These are phyloP conservation scores for Sporobolomyces phaffii DNA, from an alignment of 768 basidiomycete genomes.

Conservation along the genomic window DNA sequence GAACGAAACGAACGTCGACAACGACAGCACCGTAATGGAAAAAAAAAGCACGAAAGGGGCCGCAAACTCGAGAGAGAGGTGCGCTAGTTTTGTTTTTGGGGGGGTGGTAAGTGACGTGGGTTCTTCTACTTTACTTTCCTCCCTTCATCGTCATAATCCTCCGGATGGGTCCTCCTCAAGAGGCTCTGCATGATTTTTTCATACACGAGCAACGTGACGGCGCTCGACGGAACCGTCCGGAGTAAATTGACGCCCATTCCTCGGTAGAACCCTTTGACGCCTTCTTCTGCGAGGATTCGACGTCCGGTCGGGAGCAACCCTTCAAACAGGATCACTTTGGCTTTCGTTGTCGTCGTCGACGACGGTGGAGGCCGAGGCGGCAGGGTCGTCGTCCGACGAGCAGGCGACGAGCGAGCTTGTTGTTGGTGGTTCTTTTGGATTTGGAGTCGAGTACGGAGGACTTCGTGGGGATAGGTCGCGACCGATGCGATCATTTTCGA, in stretches of 20 bases:
- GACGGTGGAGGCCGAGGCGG: background rate
- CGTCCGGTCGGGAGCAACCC: slow-evolving; percentile 69
- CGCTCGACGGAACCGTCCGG: slow-evolving; percentile 91
- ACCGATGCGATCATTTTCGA: slow-evolving; percentile 95
- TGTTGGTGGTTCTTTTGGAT: slow-evolving; percentile 50
- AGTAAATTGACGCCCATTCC: slow-evolving; percentile 90
- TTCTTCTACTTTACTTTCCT: slow-evolving; percentile 11
- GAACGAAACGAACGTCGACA: background rate
- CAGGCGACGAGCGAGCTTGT: too few species aligned
- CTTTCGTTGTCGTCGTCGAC: background rate
- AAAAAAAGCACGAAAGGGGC: background rate
- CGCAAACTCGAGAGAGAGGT: background rate
- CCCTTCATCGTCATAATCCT: slow-evolving; percentile 23
- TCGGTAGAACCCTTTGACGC: slow-evolving; percentile 83
- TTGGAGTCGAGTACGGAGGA: slow-evolving; percentile 94
- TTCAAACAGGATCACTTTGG: slow-evolving; percentile 37
- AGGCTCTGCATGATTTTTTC: slow-evolving; percentile 42
- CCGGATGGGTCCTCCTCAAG: slow-evolving; percentile 2
- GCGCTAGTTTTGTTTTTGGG: background rate
- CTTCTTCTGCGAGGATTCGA: slow-evolving; percentile 71
- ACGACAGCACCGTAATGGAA: background rate
- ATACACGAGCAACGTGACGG: slow-evolving; percentile 89
- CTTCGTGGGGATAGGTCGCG: slow-evolving; percentile 96
- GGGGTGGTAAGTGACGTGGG: too few species aligned
- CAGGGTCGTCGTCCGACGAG: background rate